phyloP scores from a whole-genome alignment of 495 filamentous ascomycete species.

The Patellaria atrata region DNA sequence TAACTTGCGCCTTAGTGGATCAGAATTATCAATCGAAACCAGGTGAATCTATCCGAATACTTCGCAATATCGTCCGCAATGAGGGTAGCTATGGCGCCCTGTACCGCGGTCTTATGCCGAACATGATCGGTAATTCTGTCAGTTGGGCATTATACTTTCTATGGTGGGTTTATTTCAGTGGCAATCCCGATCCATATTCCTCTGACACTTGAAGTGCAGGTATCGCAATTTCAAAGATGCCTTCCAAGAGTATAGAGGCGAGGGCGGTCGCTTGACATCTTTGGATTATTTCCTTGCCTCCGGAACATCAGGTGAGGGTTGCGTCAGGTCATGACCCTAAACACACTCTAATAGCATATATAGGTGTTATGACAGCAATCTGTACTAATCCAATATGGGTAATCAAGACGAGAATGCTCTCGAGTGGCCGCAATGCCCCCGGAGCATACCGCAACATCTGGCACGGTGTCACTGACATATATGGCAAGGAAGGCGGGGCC shows the following conservation, averaged over 20 bases:
- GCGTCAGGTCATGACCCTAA: background rate
- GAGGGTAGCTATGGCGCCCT: slow-evolving; percentile 51
- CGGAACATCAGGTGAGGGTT: slow-evolving; percentile 48
- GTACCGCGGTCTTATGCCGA: slow-evolving; percentile 81
- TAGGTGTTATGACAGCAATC: slow-evolving; percentile 54
- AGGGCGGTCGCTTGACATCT: slow-evolving; percentile 37
- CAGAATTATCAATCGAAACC: slow-evolving; percentile 24
- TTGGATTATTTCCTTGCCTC: slow-evolving; percentile 76
- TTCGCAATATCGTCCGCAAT: slow-evolving; percentile 37
- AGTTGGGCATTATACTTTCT: slow-evolving; percentile 91
- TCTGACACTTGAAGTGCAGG: slow-evolving; percentile 7
- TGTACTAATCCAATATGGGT: slow-evolving; percentile 97
- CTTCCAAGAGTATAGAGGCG: slow-evolving; percentile 21
- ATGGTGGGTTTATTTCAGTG: slow-evolving; percentile 21
- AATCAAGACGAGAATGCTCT: slow-evolving; percentile 93
- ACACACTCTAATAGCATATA: slow-evolving; percentile 4
- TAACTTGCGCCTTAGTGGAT: slow-evolving; percentile 15
- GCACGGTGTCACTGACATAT: slow-evolving; percentile 50
- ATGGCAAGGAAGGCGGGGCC: slow-evolving; percentile 49
- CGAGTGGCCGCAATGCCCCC: slow-evolving; percentile 52
- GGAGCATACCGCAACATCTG: slow-evolving; percentile 72
- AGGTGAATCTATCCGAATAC: slow-evolving; percentile 41
- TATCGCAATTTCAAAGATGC: slow-evolving; percentile 45
- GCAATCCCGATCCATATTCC: background rate
- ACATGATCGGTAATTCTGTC: slow-evolving; percentile 76